Evolutionary conservation across 169 alveolate species (phyloP), one percentile per base, ranked within the genome.

Genomic region (Plasmodium cynomolgi): DNA sequence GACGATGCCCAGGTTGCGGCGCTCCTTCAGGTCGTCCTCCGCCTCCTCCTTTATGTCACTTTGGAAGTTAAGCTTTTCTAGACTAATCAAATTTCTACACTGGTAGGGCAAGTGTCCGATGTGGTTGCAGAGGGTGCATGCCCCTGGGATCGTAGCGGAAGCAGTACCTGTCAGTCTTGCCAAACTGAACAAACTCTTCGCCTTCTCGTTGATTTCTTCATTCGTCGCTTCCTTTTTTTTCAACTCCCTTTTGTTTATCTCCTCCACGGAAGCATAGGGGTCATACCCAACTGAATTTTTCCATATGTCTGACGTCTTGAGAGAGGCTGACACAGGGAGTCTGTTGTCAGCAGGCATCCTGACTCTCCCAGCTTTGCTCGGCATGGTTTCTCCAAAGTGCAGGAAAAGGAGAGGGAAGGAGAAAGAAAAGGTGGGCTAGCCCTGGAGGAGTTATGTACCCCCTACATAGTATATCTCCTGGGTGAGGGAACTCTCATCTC

Each of bases 271-370:
- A n/a, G 94, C 94, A 82, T 92, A 92, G 1, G 95, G 95, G 6
- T 92, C 95, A 92, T 92, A 92, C 1, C 95, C 95, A 58, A 92
- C 95, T 23, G 95, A 83, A 26, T 81, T 92, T 47, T 92, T 92
- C 95, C 95, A 92, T 23, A 92, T 92, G 58, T 92, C 95, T 20
- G 93, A 77, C 7, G 95, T 84, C 44, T 82, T 92, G 75, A 92
- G 81, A n/a, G 95, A 92, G 17, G 92, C 95, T 41, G 95, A 92
- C 13, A 92, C 93, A 17, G 95, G 93, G 17, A 92, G 72, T 34
- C 92, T 77, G 82, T 92, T 92, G 56, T 92, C 84, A 37, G 95
- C 92, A 1, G 95, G 95, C 95, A 92, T 92, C 50, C 95, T 34
- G 15, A 92, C 93, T 82, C 93, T 33, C 62, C 93, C 93, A 15